These are phyloP conservation scores for Monosporozyma servazzii DNA, from an alignment of 805 yeast genomes.

Conservation along the genomic window DNA sequence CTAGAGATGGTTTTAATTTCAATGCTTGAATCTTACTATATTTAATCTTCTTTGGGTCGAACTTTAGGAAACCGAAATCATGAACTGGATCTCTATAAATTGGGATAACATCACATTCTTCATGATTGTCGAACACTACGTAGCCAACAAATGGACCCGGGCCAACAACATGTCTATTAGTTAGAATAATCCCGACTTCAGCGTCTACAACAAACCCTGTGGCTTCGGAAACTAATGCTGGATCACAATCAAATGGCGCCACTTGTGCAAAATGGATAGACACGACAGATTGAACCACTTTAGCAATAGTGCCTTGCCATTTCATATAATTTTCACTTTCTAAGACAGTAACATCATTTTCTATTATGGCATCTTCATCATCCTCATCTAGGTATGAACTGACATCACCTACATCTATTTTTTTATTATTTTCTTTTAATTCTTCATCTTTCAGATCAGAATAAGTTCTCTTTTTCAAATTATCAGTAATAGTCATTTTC, in stretches of 20 bases:
- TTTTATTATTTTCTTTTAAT: neutral
- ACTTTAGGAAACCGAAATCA: constrained; percentile 83
- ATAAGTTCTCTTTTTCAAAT: neutral
- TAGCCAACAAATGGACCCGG: constrained; percentile 91
- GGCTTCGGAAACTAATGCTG: constrained; percentile 78
- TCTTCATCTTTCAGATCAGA: constrained; percentile 1
- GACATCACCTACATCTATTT: neutral
- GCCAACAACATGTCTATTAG: constrained; percentile 92
- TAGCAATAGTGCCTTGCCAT: constrained; percentile 78
- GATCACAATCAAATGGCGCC: constrained; percentile 79
- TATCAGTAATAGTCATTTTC: neutral
- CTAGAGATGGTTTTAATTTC: constrained; percentile 67
- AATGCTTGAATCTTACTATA: constrained; percentile 65
- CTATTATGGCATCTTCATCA: neutral
- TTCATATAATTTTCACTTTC: constrained; percentile 27
- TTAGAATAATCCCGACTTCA: constrained; percentile 68
- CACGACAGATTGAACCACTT: constrained; percentile 78
- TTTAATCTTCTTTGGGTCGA: constrained; percentile 61
- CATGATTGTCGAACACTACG: constrained; percentile 89
- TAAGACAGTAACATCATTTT: neutral
- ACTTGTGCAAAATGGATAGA: constrained; percentile 84
- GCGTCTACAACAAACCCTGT: constrained; percentile 92
- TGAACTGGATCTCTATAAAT: constrained; percentile 91
- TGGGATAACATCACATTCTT: constrained; percentile 79
- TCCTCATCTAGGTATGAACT: neutral